phyloP scores from a whole-genome alignment of 139 green algal species.

The Closterium sp. region DNA sequence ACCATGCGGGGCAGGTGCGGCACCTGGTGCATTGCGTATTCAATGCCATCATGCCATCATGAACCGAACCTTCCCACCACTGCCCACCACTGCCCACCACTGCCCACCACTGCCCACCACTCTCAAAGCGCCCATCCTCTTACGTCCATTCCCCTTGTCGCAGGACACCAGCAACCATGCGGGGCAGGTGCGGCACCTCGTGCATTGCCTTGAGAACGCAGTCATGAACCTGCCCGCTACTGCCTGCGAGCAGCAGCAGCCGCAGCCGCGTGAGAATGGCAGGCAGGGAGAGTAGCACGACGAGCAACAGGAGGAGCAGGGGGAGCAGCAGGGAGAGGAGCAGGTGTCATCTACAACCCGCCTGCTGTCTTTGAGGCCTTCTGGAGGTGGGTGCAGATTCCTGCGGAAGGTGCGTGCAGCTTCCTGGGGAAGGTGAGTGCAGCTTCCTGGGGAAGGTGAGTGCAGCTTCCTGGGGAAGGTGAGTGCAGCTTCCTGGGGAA shows the following conservation, averaged over 20 bases:
- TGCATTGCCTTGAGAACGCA: conserved; percentile 59
- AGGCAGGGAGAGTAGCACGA: not conserved
- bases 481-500: not conserved
- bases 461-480: no score
- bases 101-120: no score
- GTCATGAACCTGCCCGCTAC: not conserved
- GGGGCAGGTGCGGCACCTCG: conserved; percentile 53
- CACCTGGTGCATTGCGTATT: no score
- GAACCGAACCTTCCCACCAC: no score
- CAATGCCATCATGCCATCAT: no score
- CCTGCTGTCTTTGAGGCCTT: conserved; percentile 57
- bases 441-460: not conserved
- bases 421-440: no score
- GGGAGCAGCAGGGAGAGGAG: not conserved
- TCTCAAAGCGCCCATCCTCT: no score
- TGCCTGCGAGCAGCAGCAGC: not conserved
- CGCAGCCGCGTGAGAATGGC: not conserved
- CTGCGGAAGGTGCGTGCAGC: no score
- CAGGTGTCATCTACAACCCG: conserved; percentile 49
- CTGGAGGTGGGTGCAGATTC: conserved; percentile 23
- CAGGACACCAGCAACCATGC: conserved; percentile 59
- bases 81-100: no score
- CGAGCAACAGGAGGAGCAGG: no score
- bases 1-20: no score
- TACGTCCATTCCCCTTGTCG: not conserved